Base-by-base conservation (phyloP, 164 flowering plant genomes). In the Piper betle region DNA sequence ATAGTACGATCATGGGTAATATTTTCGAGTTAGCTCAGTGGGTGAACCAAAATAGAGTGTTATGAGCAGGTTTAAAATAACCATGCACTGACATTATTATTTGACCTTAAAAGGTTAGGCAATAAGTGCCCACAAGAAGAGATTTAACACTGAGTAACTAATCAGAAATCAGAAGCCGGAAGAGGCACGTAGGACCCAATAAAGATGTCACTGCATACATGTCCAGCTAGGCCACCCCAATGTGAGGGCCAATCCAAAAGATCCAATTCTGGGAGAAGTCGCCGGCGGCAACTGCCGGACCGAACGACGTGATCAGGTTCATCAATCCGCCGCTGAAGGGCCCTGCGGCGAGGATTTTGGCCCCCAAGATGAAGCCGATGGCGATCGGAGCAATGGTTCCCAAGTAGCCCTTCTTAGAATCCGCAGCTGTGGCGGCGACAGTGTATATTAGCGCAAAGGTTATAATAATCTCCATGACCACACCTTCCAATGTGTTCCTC, bases 181-280 rank as follows among this genome's bases (percentile, higher is more conserved):
- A 72, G 73, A 15, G 85, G 58, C 18, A 65, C 60, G 52, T 82
- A 74, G 37, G 79, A 82, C 13, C 75, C 84, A 70, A 84, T 86
- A 70, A 85, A 85, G 39, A 82, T 57, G 61, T 65, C 79, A 9
- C 81, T 86, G 59, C 82, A 85, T 4, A 85, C 62, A 12, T 82
- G 69, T 9, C 85, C 88, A n/a, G 91, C 91, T 13, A 85, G 58
- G 3, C 79, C 91, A 25, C 85, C 85, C 91, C 91, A 33, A 85
- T 60, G 9, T 83, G 77, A 58, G 91, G 91, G 19, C 91, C 91
- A 0, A 80, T 79, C 92, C 92, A 85, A 64, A 83, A 85, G 72
- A 85, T 70, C 92, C 92, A 85, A 62, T 68, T 75, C 39, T 67
- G 58, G 0, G 78, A 41, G 55, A 75, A 81, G 73, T 78, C 72